Percentiles rank a stretch among this genome's conserved stretches.
Conservation (phyloP, 805 yeast genomes). For the Nakazawaea ambrosiae region DNA sequence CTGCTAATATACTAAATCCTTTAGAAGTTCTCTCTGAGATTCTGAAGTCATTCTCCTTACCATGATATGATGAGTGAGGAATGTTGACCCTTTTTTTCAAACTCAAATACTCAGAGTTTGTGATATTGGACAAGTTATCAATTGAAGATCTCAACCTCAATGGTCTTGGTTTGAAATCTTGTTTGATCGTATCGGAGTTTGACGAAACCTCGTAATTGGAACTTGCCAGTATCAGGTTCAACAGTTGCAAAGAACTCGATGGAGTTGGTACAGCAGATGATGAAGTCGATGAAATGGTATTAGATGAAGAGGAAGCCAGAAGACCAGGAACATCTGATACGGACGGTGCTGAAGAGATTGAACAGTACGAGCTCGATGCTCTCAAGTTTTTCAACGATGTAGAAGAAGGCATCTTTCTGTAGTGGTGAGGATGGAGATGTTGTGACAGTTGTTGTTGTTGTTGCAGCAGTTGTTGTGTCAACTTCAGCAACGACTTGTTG, state of each 20-base stretch:
- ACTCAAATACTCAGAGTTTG: not conserved
- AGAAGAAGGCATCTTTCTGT: not conserved
- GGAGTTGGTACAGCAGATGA: constrained; percentile 10
- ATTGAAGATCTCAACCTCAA: constrained; percentile 7
- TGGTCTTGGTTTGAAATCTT: constrained; percentile 9
- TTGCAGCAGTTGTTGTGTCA: constrained; percentile 6
- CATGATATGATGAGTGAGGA: too few species aligned
- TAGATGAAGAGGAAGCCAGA: constrained; percentile 7
- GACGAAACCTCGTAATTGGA: not conserved
- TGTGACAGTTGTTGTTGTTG: not conserved
- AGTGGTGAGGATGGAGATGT: too few species aligned
- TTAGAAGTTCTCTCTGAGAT: constrained; percentile 3
- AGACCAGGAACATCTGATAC: constrained; percentile 5
- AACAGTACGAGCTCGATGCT: constrained; percentile 3
- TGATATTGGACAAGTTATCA: constrained; percentile 7
- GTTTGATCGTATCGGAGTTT: not conserved
- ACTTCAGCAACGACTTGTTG: constrained; percentile 4
- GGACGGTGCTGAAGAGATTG: not conserved
- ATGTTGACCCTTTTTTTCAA: not conserved
- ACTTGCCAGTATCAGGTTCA: not conserved
- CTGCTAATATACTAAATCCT: constrained; percentile 7
- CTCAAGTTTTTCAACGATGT: not conserved
- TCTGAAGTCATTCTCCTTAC: constrained; percentile 4
- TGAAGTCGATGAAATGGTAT: constrained; percentile 4
- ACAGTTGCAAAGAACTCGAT: constrained; percentile 5